phyloP scores from a whole-genome alignment of 495 filamentous ascomycete genomes.

The Penicillium bialowiezense region DNA sequence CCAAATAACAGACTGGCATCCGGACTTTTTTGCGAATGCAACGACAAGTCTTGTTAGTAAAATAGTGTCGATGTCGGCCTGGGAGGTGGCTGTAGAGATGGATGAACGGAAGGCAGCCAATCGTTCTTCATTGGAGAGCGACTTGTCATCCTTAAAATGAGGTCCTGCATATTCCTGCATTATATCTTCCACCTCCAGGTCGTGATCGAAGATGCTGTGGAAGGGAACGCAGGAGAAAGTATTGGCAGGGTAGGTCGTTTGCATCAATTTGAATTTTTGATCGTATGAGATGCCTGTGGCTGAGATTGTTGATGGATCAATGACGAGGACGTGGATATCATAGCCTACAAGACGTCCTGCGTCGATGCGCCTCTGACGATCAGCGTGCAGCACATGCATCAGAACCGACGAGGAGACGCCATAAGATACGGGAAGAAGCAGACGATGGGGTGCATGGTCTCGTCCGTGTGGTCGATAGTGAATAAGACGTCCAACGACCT shows the following conservation, averaged over 20 bases:
- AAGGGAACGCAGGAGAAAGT: slow-evolving; percentile 54
- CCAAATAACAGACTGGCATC: slow-evolving; percentile 72
- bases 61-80: slow-evolving; percentile 66
- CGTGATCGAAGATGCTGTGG: slow-evolving; percentile 52
- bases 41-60: slow-evolving; percentile 69
- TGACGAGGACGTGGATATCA: slow-evolving; percentile 61
- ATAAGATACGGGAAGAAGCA: slow-evolving; percentile 78
- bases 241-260: slow-evolving; percentile 57
- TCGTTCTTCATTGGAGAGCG: slow-evolving; percentile 34
- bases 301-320: slow-evolving; percentile 53
- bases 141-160: slow-evolving; percentile 27
- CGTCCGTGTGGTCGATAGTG: slow-evolving; percentile 48
- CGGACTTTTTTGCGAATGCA: slow-evolving; percentile 53
- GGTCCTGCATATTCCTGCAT: slow-evolving; percentile 26
- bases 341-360: slow-evolving; percentile 48
- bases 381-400: slow-evolving; percentile 69
- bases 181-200: slow-evolving; percentile 29
- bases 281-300: slow-evolving; percentile 20
- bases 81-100: slow-evolving; percentile 69
- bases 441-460: slow-evolving; percentile 38
- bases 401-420: slow-evolving; percentile 79
- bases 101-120: slow-evolving; percentile 53
- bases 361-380: slow-evolving; percentile 57
- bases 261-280: slow-evolving; percentile 34
- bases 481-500: slow-evolving; percentile 73